These are phyloP conservation scores for Sistotremastrum suecicum DNA, from an alignment of 768 basidiomycete species.

Conservation along the genomic window DNA sequence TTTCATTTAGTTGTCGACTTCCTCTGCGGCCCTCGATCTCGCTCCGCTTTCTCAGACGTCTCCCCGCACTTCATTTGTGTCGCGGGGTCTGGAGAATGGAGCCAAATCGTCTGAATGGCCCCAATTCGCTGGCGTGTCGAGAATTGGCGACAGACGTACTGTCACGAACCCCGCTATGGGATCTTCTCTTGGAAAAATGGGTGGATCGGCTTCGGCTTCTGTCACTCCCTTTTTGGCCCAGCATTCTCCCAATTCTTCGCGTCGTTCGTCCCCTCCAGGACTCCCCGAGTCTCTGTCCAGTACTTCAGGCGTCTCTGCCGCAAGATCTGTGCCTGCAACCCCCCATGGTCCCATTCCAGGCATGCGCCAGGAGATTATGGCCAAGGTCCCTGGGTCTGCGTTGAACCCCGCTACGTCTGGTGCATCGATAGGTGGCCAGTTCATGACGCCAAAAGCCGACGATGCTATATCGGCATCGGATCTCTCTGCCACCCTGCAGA, in stretches of 20 bases:
- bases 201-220: constrained; percentile 38
- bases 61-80: constrained; percentile 42
- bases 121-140: constrained; percentile 52
- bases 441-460: constrained; percentile 47
- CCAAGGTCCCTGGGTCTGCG: constrained; percentile 7
- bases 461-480: constrained; percentile 36
- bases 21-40: constrained; percentile 86
- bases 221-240: constrained; percentile 53
- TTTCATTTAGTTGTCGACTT: constrained; percentile 50
- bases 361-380: constrained; percentile 17
- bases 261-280: constrained; percentile 38
- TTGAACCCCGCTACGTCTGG: constrained; percentile 23
- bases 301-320: constrained; percentile 18
- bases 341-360: constrained; percentile 43
- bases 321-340: constrained; percentile 76
- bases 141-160: constrained; percentile 49
- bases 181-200: constrained; percentile 37
- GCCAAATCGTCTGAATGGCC: constrained; percentile 90
- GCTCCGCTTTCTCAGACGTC: constrained; percentile 80
- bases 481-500: constrained; percentile 59
- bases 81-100: constrained; percentile 39
- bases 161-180: constrained; percentile 65
- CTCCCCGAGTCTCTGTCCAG: constrained; percentile 44
- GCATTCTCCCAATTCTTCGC: constrained; percentile 36
- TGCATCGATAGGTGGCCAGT: constrained; percentile 54